A percentile compares a stretch with the other conserved stretches of the same genome.
Conservation (phyloP, 1,139 yeast genomes). For the Suhomyces terraborum region DNA sequence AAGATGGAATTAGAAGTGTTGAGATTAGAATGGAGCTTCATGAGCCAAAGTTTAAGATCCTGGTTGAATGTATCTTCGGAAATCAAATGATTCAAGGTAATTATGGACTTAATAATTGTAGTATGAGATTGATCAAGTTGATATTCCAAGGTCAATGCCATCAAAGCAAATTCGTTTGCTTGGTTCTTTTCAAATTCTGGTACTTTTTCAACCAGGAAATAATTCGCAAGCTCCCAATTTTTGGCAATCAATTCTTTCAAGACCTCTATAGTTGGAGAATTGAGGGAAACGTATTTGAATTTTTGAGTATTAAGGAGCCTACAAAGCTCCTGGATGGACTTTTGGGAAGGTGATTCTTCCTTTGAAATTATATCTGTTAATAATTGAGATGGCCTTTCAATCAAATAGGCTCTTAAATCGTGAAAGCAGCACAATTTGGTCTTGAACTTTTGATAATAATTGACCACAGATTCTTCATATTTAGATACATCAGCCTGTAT, state of each 20-base stretch:
- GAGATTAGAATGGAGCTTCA: constrained; percentile 60
- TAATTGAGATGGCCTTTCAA: constrained; percentile 1
- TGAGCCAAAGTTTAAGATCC: constrained; percentile 68
- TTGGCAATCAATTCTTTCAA: constrained; percentile 15
- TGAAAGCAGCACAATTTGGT: constrained; percentile 61
- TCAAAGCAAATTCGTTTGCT: constrained; percentile 63
- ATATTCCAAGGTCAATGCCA: constrained; percentile 37
- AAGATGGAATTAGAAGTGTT: constrained; percentile 57
- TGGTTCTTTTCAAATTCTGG: constrained; percentile 62
- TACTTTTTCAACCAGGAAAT: constrained; percentile 20
- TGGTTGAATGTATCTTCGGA: constrained; percentile 63
- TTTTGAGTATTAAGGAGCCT: constrained; percentile 54
- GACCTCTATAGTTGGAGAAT: constrained; percentile 22
- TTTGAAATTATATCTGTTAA: constrained; percentile 5
- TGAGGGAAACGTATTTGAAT: constrained; percentile 31
- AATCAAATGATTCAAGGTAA: constrained; percentile 50
- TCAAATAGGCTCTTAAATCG: constrained; percentile 50
- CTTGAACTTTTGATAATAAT: constrained; percentile 48
- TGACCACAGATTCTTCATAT: constrained; percentile 29
- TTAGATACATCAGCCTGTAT: constrained; percentile 19
- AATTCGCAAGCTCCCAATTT: constrained; percentile 39
- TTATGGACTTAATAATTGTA: constrained; percentile 33
- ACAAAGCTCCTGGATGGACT: constrained; percentile 34
- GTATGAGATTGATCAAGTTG: constrained; percentile 11
- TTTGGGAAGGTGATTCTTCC: constrained; percentile 9